phyloP scores from a whole-genome alignment of 2,329 filamentous ascomycete genomes.

The Dothidotthia symphoricarpi region DNA sequence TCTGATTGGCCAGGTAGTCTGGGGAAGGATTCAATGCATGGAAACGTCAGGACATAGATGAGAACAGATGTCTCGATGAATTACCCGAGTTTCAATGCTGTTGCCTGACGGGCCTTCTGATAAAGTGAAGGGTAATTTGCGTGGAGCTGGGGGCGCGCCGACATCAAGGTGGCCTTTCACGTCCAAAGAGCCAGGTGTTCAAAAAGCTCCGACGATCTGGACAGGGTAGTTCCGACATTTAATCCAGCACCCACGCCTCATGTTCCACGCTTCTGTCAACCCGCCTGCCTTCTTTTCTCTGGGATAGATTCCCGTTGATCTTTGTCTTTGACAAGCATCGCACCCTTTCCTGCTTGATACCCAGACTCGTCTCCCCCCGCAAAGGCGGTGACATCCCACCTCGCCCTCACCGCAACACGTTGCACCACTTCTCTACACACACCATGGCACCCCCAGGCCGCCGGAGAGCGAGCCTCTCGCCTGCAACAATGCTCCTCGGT shows the following conservation, averaged over 20 bases:
- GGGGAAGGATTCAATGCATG: not conserved
- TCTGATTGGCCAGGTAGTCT: constrained; percentile 10
- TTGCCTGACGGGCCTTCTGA: too few species aligned
- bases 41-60: not conserved
- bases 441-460: constrained; percentile 51
- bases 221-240: constrained; percentile 28
- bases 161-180: constrained; percentile 36
- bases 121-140: constrained; percentile 4
- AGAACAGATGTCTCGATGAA: not conserved
- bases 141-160: constrained; percentile 13
- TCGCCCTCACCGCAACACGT: constrained; percentile 9
- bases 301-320: constrained; percentile 31
- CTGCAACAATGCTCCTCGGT: constrained; percentile 51
- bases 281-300: constrained; percentile 7
- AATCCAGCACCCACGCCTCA: constrained; percentile 20
- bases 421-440: constrained; percentile 16
- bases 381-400: constrained; percentile 24
- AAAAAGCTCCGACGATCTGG: constrained; percentile 17
- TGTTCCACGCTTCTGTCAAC: constrained; percentile 17
- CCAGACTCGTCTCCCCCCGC: constrained; percentile 18
- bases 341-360: constrained; percentile 7
- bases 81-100: not conserved
- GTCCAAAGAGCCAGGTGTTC: constrained; percentile 32
- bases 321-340: constrained; percentile 13
- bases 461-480: constrained; percentile 42